Evolutionary conservation across 257 asterid species (phyloP), one percentile per base, ranked within the genome.

Genomic region (Orobanche coerulescens): DNA sequence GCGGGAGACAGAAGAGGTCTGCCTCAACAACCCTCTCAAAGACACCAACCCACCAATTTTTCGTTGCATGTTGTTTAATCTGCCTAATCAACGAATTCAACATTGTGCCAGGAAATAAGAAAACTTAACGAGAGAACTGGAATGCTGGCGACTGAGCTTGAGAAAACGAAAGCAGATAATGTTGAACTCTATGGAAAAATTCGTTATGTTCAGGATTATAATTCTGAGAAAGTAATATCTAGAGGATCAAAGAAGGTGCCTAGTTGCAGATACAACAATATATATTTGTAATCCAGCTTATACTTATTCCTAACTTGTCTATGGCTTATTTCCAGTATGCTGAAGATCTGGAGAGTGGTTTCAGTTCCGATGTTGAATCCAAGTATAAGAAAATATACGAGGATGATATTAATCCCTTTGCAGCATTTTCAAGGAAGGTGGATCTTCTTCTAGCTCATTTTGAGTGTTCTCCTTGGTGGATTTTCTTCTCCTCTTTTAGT

Each of bases 121-220:
- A 94, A 77, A 67, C 75, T 89, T 78, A 93, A 86, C 75, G 97
- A 93, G 87, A 86, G 84, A 79, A 83, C 84, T 62, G 95, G 92
- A 52, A 65, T 74, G 78, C 78, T 93, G 74, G 80, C 84, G 5
- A 62, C 86, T 40, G 97, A 93, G 72, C 94, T 93, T 43, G 97
- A 86, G 74, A 89, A 85, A 81, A 86, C 97, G 43, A 93, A 90
- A 75, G 92, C 97, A 15, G 99, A 93, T 75, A 93, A 93, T 72
- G 97, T 93, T 73, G 89, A 86, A 72, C 99, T 93, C 66, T 93
- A 89, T 42, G 97, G 91, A 52, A 89, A 89, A 85, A 93, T 93
- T 62, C 99, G 99, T 37, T 93, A 89, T 60, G 94, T 93, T 62
- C 99, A 89, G 87, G 99, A 93, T 81, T 93, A 93, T 70, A 93